Evolutionary conservation across 306 rosid species (phyloP), one percentile per base, ranked within the genome.

Genomic region (Cicer arietinum): DNA sequence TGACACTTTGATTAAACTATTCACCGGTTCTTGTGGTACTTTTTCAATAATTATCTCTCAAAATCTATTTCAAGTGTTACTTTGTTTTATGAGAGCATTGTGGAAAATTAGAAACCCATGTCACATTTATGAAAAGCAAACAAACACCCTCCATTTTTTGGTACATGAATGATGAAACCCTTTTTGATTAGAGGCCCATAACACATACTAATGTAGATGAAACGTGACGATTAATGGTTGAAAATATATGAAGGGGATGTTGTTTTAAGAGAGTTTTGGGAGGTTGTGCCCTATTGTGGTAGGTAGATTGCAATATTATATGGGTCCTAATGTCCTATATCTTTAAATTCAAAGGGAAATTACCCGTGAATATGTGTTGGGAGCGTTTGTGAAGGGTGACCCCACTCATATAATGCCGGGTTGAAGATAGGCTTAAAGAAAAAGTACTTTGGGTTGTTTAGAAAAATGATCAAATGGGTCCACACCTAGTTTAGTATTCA

Each of bases 331-430:
- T 25, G 30, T 25, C 30, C 68, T 10, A 11, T 71, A 14, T 64
- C 67, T 48, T 81, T 81, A 77, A 82, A 65, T 82, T 72, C 52
- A 77, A 82, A 10, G 76, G 69, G 71, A 52, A 86, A 86, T 79
- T 68, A 69, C 90, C 81, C 84, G 90, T 81, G 90, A 84, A 64
- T 48, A 45, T 65, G 81, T 37, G 84, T 40, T 40, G 22, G 70
- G 79, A 82, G 86, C 84, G 79, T 81, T 67, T 5, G 14, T 37
- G 60, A 39, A 57, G 77, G 74, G 82, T 82, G 16, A 82, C 42
- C 90, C 90, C 82, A 83, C 84, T 58, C 58, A 85, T 73, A 84
- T 80, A 78, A 73, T 82, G 73, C 85, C 75, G n/a, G 4, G 77
- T 74, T 83, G 84, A 84, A 56, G 44, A 59, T 57, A 70, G 50